phyloP scores from a whole-genome alignment of 2,329 filamentous ascomycete genomes.

The Colletotrichum musicola region DNA sequence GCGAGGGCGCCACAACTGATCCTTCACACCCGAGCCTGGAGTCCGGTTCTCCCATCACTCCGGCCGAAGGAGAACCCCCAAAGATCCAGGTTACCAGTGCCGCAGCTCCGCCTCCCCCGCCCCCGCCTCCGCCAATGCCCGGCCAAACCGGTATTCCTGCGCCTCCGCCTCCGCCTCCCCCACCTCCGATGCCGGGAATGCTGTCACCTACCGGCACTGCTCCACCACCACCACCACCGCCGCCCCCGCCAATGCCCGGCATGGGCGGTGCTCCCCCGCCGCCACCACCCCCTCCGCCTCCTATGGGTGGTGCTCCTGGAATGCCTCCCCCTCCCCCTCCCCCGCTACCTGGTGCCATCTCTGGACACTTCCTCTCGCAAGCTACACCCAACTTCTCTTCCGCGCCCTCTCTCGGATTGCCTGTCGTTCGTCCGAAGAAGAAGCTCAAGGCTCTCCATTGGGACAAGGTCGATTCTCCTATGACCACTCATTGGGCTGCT shows the following conservation, averaged over 20 bases:
- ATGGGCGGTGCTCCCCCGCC: slow-evolving; percentile 60
- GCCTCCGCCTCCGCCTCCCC: slow-evolving; percentile 60
- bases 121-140: slow-evolving; percentile 54
- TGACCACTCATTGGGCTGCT: slow-evolving; percentile 92
- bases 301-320: slow-evolving; percentile 55
- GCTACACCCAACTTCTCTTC: slow-evolving; percentile 66
- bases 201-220: slow-evolving; percentile 51
- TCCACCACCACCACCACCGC: slow-evolving; percentile 66
- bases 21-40: slow-evolving; percentile 82
- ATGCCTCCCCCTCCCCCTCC: slow-evolving; percentile 62
- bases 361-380: slow-evolving; percentile 81
- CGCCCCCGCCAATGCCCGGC: slow-evolving; percentile 57
- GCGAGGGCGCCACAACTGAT: slow-evolving; percentile 78
- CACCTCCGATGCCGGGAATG: slow-evolving; percentile 62
- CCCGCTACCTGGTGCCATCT: slow-evolving; percentile 71
- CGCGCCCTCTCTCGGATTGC: slow-evolving; percentile 73
- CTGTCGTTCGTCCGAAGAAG: slow-evolving; percentile 93
- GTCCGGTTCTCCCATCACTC: slow-evolving; percentile 76
- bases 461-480: slow-evolving; percentile 96
- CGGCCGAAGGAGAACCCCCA: slow-evolving; percentile 70
- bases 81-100: slow-evolving; percentile 70
- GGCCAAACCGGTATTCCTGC: slow-evolving; percentile 52
- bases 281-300: slow-evolving; percentile 59
- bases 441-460: slow-evolving; percentile 99
- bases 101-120: slow-evolving; percentile 53